Base-by-base conservation (phyloP, 257 asterid species). In the Forsythia viridissima region DNA sequence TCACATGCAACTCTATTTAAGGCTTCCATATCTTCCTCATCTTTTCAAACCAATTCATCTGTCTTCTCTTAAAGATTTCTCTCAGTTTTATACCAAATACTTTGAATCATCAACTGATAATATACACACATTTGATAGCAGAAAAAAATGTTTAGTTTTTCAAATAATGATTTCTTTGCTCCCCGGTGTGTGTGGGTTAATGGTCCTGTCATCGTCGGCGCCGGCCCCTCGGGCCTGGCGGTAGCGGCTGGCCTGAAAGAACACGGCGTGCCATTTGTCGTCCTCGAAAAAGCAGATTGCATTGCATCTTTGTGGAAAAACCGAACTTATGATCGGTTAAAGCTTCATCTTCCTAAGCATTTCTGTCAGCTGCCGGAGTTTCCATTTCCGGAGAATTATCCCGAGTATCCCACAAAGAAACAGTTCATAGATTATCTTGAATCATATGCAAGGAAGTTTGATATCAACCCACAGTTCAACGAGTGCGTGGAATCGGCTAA, bases 121-220 rank as follows among this genome's bases (percentile, higher is more conserved):
- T 63, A 21, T 21, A 59, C 18, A 55, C 30, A 55, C 8, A n/a
- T 55, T 5, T 2, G 11, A 51, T n/a, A 55, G 8, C 6, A 20
- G 42, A 6, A 34, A 72, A 82, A 71, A 41, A 88, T 88, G 92
- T 83, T 85, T 30, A 86, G 51, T 43, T 83, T 84, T 37, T 71
- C 89, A 18, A 84, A 84, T 21, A 44, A 71, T 12, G 72, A 83
- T 42, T 61, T 66, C 20, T 72, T 78, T 18, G 39, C 86, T 0
- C 84, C 86, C 5, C 46, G 91, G 9, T 84, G 91, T 18, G 89
- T 90, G 4, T 87, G 92, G 94, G 94, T 90, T 46, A 85, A 85
- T 70, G 94, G 92, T 11, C 93, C 96, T 0, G 87, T 91, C 34
- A 89, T 91, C 18, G 92, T 91, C 37, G 96, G 96, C 5, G 92